Percentiles rank a stretch among this genome's conserved stretches.
Conservation (phyloP, 2,329 filamentous ascomycete genomes). For the Apiospora arundinis region DNA sequence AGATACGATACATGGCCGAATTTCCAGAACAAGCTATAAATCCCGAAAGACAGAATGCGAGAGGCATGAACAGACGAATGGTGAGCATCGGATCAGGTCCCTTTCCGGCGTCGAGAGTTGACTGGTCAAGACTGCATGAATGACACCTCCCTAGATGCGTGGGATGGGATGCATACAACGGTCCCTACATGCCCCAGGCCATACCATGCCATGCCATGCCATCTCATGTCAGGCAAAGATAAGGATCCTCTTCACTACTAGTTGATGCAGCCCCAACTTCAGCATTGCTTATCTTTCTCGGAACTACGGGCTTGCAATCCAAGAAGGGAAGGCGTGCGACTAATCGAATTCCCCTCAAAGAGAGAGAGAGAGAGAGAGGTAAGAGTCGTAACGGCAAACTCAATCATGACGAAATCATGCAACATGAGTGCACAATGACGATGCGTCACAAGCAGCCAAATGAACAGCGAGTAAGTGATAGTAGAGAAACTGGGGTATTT, state of each 20-base stretch:
- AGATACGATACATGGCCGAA: too few relatives aligned
- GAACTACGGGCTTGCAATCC: neutral
- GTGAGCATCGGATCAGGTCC: conserved; percentile 14
- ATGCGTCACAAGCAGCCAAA: neutral
- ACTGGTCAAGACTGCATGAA: neutral
- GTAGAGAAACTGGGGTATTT: neutral
- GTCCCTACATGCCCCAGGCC: conserved; percentile 9
- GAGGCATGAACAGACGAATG: neutral
- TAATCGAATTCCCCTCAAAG: neutral
- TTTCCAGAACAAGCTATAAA: neutral
- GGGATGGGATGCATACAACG: conserved; percentile 5
- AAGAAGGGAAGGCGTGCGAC: conserved; percentile 11
- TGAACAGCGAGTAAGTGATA: neutral
- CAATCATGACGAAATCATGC: neutral
- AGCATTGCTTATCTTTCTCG: conserved; percentile 1
- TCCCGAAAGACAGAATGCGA: neutral
- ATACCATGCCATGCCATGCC: neutral
- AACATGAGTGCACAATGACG: conserved; percentile 10
- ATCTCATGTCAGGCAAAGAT: neutral
- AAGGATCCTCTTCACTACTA: neutral
- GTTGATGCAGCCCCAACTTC: neutral
- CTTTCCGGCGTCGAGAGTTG: neutral
- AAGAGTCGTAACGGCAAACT: neutral
- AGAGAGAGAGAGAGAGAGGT: neutral
- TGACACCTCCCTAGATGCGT: neutral